Evolutionary conservation across 2,329 filamentous ascomycete genomes (phyloP).

Genomic region (Exophiala bonariae): DNA sequence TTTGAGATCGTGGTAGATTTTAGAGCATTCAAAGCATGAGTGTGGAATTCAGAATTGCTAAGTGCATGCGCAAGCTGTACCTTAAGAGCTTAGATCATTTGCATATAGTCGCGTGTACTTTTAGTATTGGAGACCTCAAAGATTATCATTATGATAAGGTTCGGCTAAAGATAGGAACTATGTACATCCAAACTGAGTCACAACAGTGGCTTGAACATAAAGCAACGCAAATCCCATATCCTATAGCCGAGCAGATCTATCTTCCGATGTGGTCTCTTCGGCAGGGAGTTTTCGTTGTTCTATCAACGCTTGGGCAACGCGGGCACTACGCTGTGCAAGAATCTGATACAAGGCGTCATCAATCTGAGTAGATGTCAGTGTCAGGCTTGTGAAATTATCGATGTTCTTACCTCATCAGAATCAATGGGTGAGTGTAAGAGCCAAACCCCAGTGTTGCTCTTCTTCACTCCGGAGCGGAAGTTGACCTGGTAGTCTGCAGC

Average conservation of each 20-base stretch:
- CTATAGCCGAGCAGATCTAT: slow-evolving; percentile 10
- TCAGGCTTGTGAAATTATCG: neutral
- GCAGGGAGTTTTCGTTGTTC: neutral
- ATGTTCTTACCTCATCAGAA: slow-evolving; percentile 13
- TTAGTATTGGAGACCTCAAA: no score
- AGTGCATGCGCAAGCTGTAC: no score
- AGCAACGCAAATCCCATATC: no score
- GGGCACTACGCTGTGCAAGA: slow-evolving; percentile 13
- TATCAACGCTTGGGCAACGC: slow-evolving; percentile 12
- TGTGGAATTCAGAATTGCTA: no score
- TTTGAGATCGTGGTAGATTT: neutral
- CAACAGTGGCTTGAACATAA: no score
- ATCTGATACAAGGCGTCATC: slow-evolving; percentile 13
- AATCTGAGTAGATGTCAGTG: slow-evolving; percentile 4
- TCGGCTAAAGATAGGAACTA: neutral
- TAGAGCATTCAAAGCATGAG: no score
- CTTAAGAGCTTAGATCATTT: no score
- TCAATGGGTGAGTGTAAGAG: slow-evolving; percentile 15
- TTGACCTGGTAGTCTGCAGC: slow-evolving; percentile 21
- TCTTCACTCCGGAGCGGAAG: slow-evolving; percentile 9
- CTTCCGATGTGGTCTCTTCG: neutral
- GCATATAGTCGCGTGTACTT: no score
- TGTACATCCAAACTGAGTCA: neutral
- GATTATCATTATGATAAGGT: no score
- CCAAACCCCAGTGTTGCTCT: slow-evolving; percentile 16